phyloP scores from a whole-genome alignment of 805 yeast species.

The Metschnikowia aberdeeniae region DNA sequence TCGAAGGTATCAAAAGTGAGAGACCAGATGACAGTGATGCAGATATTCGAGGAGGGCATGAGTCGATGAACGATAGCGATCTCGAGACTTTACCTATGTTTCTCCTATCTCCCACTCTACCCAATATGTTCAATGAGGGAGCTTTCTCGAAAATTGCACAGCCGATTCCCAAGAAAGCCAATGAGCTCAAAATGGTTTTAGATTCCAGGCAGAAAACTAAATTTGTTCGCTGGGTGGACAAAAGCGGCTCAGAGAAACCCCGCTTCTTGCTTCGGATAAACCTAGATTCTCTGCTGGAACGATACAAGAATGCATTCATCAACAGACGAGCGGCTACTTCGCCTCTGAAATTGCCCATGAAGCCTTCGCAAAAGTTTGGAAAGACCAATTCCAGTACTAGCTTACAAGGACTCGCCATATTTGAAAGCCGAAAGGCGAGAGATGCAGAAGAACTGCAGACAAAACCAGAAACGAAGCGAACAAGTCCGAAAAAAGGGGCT shows the following conservation, averaged over 20 bases:
- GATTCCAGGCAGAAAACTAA: conserved; percentile 3
- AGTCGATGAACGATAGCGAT: conserved; percentile 13
- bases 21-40: neutral
- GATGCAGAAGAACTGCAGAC: conserved; percentile 1
- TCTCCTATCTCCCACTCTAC: conserved; percentile 33
- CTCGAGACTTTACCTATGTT: conserved; percentile 29
- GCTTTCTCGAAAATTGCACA: conserved; percentile 7
- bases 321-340: conserved; percentile 1
- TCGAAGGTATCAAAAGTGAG: conserved; percentile 2
- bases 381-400: conserved; percentile 12
- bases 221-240: conserved; percentile 29
- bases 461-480: neutral
- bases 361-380: neutral
- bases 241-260: conserved; percentile 22
- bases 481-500: neutral
- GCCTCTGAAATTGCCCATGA: neutral
- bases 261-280: conserved; percentile 24
- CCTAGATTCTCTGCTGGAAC: conserved; percentile 17
- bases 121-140: conserved; percentile 22
- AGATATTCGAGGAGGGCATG: conserved; percentile 7
- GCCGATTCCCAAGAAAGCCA: conserved; percentile 18
- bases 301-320: conserved; percentile 11
- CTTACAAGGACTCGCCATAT: conserved; percentile 14
- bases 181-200: conserved; percentile 9
- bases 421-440: conserved; percentile 6